These are phyloP conservation scores for Exophiala lecanii-corni DNA, from an alignment of 2,329 filamentous ascomycete genomes.

Conservation along the genomic window DNA sequence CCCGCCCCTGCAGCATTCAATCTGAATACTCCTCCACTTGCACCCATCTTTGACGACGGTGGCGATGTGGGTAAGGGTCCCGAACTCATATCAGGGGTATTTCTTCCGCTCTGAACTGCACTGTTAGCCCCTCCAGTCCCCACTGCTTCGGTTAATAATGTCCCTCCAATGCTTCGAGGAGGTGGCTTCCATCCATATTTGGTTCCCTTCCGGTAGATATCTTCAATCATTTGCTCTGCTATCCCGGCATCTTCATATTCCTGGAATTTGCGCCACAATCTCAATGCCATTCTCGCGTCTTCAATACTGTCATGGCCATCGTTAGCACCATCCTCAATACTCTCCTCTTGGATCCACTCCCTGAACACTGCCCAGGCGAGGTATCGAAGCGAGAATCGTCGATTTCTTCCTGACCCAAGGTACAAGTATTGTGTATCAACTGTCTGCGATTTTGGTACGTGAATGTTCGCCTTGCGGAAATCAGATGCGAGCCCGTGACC, in stretches of 20 bases:
- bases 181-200: constrained; percentile 57
- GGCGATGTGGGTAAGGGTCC: constrained; percentile 15
- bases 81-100: constrained; percentile 27
- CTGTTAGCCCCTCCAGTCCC: constrained; percentile 21
- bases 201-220: constrained; percentile 69
- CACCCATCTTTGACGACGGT: constrained; percentile 6
- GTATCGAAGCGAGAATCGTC: constrained; percentile 88
- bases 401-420: constrained; percentile 71
- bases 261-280: constrained; percentile 82
- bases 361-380: constrained; percentile 86
- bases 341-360: constrained; percentile 88
- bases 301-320: constrained; percentile 84
- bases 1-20: constrained; percentile 16
- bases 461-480: constrained; percentile 97
- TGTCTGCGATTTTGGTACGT: constrained; percentile 82
- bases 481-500: constrained; percentile 92
- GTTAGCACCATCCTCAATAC: constrained; percentile 32
- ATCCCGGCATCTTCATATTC: constrained; percentile 86
- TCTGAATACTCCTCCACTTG: constrained; percentile 12
- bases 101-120: constrained; percentile 26
- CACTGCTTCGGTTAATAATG: constrained; percentile 28
- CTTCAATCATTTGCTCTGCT: constrained; percentile 74
- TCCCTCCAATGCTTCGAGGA: constrained; percentile 30
- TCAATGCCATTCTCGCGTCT: constrained; percentile 84
- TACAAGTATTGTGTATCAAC: constrained; percentile 94